Conservation (phyloP, 1,284 basidiomycete genomes). For the Ceratobasidium sp. region DNA sequence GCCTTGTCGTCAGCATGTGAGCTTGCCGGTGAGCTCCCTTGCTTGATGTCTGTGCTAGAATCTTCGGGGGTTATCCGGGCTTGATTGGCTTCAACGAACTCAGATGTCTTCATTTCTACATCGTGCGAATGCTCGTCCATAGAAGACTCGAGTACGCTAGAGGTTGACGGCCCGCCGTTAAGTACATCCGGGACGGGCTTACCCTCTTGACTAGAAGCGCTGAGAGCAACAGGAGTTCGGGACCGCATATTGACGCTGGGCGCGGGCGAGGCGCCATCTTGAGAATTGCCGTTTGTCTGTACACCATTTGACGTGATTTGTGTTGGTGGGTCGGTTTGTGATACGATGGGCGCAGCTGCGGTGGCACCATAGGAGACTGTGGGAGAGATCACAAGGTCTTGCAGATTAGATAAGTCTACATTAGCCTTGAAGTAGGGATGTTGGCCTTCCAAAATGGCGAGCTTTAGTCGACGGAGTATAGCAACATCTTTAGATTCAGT, state of each 20-base stretch:
- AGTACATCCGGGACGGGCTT: too few relatives aligned
- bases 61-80: neutral
- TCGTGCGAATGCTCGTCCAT: conserved; percentile 14
- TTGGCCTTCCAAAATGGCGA: conserved; percentile 38
- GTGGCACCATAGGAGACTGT: neutral
- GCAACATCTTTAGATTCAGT: conserved; percentile 35
- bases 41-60: neutral
- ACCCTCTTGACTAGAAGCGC: too few relatives aligned
- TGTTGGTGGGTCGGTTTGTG: neutral
- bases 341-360: neutral
- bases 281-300: neutral
- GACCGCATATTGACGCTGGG: neutral
- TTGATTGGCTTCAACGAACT: neutral
- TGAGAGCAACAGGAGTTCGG: neutral
- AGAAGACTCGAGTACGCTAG: neutral
- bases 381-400: conserved; percentile 31
- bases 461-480: conserved; percentile 35
- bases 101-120: conserved; percentile 7
- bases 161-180: neutral
- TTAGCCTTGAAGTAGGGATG: conserved; percentile 43
- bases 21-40: neutral
- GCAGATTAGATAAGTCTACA: conserved; percentile 30
- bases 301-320: too few relatives aligned
- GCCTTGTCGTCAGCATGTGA: neutral
- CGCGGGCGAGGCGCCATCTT: neutral